Evolutionary conservation across 345 rosid genomes (phyloP).

Genomic region (Citrus sp.): DNA sequence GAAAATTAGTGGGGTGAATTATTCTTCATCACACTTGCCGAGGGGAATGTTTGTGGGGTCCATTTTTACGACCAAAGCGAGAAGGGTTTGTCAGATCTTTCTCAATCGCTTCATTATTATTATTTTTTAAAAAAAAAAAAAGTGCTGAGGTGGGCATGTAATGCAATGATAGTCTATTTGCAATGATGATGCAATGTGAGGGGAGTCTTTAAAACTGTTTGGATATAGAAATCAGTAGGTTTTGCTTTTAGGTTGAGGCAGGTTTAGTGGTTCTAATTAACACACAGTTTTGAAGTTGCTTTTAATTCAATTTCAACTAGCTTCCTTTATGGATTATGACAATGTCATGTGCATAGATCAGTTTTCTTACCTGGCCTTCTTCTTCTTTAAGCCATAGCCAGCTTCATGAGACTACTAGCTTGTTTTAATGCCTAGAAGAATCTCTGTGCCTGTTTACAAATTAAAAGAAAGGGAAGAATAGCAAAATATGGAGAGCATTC

Average conservation of each 20-base stretch:
- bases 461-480: neutral
- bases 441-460: neutral
- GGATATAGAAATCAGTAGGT: neutral
- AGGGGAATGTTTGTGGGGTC: conserved; percentile 71
- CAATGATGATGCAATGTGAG: neutral
- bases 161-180: neutral
- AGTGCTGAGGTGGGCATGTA: neutral
- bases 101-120: conserved; percentile 15
- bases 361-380: conserved; percentile 28
- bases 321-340: neutral
- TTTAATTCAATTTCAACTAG: neutral
- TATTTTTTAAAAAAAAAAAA: neutral
- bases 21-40: conserved; percentile 57
- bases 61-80: conserved; percentile 14
- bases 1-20: conserved; percentile 44
- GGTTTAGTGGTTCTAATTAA: conserved; percentile 15
- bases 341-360: conserved; percentile 19
- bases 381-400: neutral
- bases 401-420: neutral
- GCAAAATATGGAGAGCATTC: conserved; percentile 5
- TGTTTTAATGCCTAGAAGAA: neutral
- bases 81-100: conserved; percentile 36
- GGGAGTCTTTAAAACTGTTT: neutral
- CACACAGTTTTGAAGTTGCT: neutral
- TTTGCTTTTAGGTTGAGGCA: conserved; percentile 18